These are phyloP conservation scores for Diutina rugosa DNA, from an alignment of 1,139 yeast species.

Conservation along the genomic window DNA sequence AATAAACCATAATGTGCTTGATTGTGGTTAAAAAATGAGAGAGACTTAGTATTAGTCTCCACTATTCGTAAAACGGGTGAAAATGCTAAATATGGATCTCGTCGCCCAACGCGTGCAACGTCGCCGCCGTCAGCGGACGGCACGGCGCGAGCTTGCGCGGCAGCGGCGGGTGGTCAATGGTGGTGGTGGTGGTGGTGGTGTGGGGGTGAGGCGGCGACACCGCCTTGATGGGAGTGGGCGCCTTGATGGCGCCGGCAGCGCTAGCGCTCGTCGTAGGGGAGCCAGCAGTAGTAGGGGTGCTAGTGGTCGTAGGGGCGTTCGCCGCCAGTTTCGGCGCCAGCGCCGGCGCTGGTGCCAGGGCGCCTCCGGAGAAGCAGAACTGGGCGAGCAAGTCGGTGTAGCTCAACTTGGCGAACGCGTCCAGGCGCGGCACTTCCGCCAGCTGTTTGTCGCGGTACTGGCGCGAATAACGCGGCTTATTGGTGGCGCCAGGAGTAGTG, in stretches of 20 bases:
- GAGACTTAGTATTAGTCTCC: too few relatives aligned
- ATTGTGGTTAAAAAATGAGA: too few relatives aligned
- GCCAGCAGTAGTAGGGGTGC: neutral
- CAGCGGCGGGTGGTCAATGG: neutral
- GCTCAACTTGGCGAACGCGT: neutral
- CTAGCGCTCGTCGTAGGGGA: too few relatives aligned
- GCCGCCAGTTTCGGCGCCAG: neutral
- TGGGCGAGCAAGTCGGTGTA: constrained; percentile 1
- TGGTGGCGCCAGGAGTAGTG: neutral
- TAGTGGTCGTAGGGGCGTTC: neutral
- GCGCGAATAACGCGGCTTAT: neutral
- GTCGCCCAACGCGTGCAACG: constrained; percentile 1
- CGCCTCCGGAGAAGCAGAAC: neutral
- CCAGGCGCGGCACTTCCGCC: neutral
- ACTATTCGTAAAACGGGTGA: too few relatives aligned
- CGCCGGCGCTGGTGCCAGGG: neutral
- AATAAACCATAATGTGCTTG: too few relatives aligned
- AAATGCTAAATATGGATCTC: neutral
- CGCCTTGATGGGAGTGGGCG: neutral
- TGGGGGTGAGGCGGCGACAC: neutral
- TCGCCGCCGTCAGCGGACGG: constrained; percentile 1
- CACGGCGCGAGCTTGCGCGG: neutral
- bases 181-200: neutral
- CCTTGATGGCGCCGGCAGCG: neutral
- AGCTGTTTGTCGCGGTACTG: neutral